Evolutionary conservation across 495 filamentous ascomycete genomes (phyloP).

Genomic region (Penicillium paradoxum): DNA sequence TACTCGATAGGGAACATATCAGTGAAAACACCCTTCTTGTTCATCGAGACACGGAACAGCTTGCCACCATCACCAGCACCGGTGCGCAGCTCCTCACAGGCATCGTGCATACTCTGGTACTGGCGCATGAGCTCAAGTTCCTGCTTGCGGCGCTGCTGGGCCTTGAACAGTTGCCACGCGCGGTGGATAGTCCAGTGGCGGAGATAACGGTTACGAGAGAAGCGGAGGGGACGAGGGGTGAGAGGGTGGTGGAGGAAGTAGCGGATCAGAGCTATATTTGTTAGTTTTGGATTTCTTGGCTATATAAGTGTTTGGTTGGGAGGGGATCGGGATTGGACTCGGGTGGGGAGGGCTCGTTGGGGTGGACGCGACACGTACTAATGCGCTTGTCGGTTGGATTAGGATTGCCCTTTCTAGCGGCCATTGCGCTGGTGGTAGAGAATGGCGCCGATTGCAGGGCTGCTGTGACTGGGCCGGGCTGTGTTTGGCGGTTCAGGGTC

Average conservation of each 20-base stretch:
- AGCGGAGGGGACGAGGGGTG: slow-evolving; percentile 73
- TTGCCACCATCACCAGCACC: slow-evolving; percentile 68
- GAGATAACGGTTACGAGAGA: slow-evolving; percentile 80
- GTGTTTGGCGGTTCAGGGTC: slow-evolving; percentile 22
- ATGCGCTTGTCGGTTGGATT: slow-evolving; percentile 37
- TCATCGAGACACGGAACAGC: slow-evolving; percentile 78
- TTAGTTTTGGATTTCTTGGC: slow-evolving; percentile 1
- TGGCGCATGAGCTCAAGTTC: slow-evolving; percentile 63
- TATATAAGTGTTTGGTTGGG: slow-evolving; percentile 1
- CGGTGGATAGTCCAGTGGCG: slow-evolving; percentile 99
- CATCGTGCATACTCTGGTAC: slow-evolving; percentile 72
- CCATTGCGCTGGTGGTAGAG: slow-evolving; percentile 38
- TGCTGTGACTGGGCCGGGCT: slow-evolving; percentile 24
- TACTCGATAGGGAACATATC: slow-evolving; percentile 79
- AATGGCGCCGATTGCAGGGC: slow-evolving; percentile 36
- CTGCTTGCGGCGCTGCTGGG: slow-evolving; percentile 54
- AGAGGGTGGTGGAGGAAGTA: slow-evolving; percentile 61
- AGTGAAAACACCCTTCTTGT: slow-evolving; percentile 70
- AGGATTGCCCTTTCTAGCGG: slow-evolving; percentile 28
- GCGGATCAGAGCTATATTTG: slow-evolving; percentile 51
- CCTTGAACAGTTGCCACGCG: slow-evolving; percentile 74
- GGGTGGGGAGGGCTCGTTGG: background rate
- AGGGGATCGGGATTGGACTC: slow-evolving; percentile 3
- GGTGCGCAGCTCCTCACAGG: slow-evolving; percentile 76
- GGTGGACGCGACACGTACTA: slow-evolving; percentile 34